Percentiles rank a stretch among this genome's conserved stretches.
phyloP scores from a whole-genome alignment of 768 basidiomycete species.

The Basidioascus undulatus region DNA sequence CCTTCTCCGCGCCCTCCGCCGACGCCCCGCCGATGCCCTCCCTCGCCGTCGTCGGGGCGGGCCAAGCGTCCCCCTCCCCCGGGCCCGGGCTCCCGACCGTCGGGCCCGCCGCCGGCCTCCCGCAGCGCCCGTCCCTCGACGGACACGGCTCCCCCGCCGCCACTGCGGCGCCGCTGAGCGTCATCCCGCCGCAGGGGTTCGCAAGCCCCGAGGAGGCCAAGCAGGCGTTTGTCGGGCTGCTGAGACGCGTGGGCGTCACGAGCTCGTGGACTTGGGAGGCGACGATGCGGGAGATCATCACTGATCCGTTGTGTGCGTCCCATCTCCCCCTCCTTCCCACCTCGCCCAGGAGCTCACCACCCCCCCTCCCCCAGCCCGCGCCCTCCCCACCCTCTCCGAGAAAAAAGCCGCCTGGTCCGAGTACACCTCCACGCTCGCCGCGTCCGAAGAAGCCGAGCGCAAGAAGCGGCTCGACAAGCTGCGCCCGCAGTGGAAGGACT shows the following conservation, averaged over 20 bases:
- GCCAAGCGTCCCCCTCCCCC: slow-evolving; percentile 2
- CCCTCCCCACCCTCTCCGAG: slow-evolving; percentile 76
- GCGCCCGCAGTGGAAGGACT: slow-evolving; percentile 55
- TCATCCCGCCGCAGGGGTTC: slow-evolving; percentile 78
- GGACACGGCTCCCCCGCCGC: slow-evolving; percentile 23
- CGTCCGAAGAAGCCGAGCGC: slow-evolving; percentile 63
- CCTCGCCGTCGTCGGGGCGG: slow-evolving; percentile 5
- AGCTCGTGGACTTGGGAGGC: slow-evolving; percentile 93
- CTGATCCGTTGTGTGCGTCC: slow-evolving; percentile 90
- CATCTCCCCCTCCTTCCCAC: no score
- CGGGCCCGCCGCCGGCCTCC: slow-evolving; percentile 22
- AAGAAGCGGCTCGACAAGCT: slow-evolving; percentile 61
- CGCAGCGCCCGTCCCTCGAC: slow-evolving; percentile 52
- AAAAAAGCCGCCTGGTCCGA: slow-evolving; percentile 87
- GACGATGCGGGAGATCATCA: slow-evolving; percentile 93
- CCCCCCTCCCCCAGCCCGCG: no score
- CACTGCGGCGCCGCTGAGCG: slow-evolving; percentile 8
- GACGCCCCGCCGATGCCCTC: slow-evolving; percentile 8
- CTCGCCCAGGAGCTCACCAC: no score
- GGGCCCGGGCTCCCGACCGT: slow-evolving; percentile 2
- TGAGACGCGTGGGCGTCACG: slow-evolving; percentile 74
- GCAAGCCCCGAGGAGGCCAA: slow-evolving; percentile 68
- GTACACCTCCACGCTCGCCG: slow-evolving; percentile 54
- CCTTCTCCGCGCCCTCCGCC: slow-evolving; percentile 2
- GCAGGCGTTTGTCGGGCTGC: slow-evolving; percentile 72